phyloP scores from a whole-genome alignment of 2,329 filamentous ascomycete genomes.

The Sarocladium strictum region DNA sequence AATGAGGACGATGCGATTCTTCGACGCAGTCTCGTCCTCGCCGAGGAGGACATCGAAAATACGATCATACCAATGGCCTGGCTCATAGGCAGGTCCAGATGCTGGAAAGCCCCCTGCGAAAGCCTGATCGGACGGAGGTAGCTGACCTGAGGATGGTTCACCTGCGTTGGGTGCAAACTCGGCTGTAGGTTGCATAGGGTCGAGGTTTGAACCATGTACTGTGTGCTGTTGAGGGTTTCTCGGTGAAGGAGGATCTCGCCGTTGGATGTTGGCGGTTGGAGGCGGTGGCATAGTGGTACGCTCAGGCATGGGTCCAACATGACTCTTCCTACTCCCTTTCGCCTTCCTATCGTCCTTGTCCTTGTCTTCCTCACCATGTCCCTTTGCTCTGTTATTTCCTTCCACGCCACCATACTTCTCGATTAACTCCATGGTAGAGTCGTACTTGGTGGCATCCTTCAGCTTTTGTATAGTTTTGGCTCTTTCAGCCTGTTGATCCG shows the following conservation, averaged over 20 bases:
- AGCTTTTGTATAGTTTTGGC: conserved; percentile 87
- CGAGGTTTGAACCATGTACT: conserved; percentile 14
- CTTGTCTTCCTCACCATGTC: conserved; percentile 13
- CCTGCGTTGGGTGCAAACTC: conserved; percentile 70
- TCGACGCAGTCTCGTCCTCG: conserved; percentile 88
- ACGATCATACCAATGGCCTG: conserved; percentile 83
- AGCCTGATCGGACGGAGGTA: conserved; percentile 11
- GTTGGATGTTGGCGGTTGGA: conserved; percentile 56
- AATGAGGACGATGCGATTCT: conserved; percentile 84
- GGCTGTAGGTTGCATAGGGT: conserved; percentile 37
- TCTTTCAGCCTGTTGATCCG: conserved; percentile 71
- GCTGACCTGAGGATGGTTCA: conserved; percentile 16
- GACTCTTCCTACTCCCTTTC: conserved; percentile 18
- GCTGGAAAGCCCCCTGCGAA: neutral
- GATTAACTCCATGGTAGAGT: conserved; percentile 85
- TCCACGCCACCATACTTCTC: conserved; percentile 84
- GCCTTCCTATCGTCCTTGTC: neutral
- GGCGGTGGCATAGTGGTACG: conserved; percentile 51
- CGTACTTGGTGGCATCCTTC: conserved; percentile 92
- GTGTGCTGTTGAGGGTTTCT: conserved; percentile 23
- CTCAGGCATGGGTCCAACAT: conserved; percentile 17
- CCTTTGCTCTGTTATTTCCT: conserved; percentile 21
- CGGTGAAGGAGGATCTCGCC: conserved; percentile 24
- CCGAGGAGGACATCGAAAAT: conserved; percentile 87
- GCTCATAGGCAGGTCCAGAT: conserved; percentile 26